A percentile compares a stretch with the other conserved stretches of the same genome.
phyloP scores from a whole-genome alignment of 257 asterid genomes.

The Cynanchum wilfordii region DNA sequence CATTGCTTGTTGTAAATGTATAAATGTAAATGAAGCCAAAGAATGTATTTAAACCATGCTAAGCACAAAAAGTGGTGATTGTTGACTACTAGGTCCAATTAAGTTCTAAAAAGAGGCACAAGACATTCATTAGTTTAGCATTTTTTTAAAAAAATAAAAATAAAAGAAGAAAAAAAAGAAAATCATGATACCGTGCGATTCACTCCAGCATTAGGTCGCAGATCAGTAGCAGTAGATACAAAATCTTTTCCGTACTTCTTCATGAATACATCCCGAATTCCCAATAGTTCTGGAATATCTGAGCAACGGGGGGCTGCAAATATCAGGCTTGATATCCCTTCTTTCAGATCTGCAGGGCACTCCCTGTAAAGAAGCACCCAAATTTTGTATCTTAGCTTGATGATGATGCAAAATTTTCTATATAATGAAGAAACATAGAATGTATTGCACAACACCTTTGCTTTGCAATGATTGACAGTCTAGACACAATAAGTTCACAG shows the following conservation, averaged over 20 bases:
- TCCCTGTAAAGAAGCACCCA: constrained; percentile 46
- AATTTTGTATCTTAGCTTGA: constrained; percentile 9
- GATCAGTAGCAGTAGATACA: constrained; percentile 86
- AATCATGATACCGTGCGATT: constrained; percentile 60
- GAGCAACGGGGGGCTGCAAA: constrained; percentile 98
- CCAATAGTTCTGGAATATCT: constrained; percentile 78
- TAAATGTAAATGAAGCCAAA: background rate
- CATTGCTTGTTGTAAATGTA: background rate
- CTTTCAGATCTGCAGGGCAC: constrained; percentile 94
- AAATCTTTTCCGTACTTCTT: constrained; percentile 93
- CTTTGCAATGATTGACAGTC: constrained; percentile 77
- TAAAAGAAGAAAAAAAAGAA: no score
- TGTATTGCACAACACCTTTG: constrained; percentile 46
- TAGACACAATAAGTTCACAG: constrained; percentile 80
- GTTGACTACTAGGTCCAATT: background rate
- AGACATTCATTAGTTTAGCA: background rate
- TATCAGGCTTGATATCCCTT: constrained; percentile 83
- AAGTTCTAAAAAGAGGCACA: background rate
- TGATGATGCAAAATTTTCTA: background rate
- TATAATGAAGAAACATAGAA: background rate
- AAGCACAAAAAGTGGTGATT: background rate
- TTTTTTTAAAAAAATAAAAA: background rate
- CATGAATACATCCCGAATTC: constrained; percentile 62
- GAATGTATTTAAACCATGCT: background rate
- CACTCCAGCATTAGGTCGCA: constrained; percentile 92